Percentiles rank a stretch among this genome's conserved stretches.
Conservation (phyloP, 768 basidiomycete genomes). For the Tylopilus sp. region DNA sequence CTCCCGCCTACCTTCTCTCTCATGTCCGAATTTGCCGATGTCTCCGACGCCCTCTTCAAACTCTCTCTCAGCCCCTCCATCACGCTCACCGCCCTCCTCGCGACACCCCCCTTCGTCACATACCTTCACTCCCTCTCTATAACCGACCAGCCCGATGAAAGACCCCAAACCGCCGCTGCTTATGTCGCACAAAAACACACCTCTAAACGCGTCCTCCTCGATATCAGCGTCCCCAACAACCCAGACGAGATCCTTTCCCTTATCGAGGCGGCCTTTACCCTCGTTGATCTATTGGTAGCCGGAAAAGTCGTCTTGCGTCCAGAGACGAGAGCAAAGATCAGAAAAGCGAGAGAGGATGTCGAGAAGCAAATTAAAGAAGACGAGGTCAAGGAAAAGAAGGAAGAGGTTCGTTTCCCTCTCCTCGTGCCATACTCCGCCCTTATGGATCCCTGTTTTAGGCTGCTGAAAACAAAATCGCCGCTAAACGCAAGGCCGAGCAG, state of each 20-base stretch:
- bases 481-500: constrained; percentile 70
- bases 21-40: constrained; percentile 88
- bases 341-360: constrained; percentile 68
- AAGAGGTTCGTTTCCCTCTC: constrained; percentile 47
- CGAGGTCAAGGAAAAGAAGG: constrained; percentile 59
- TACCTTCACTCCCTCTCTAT: constrained; percentile 88
- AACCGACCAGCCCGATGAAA: constrained; percentile 80
- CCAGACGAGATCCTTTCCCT: constrained; percentile 50
- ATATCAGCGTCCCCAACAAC: constrained; percentile 49
- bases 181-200: constrained; percentile 39
- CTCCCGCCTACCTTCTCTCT: constrained; percentile 64
- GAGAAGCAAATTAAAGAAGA: constrained; percentile 69
- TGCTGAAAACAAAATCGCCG: constrained; percentile 65
- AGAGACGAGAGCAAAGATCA: constrained; percentile 78
- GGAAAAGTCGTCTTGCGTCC: constrained; percentile 60
- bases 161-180: constrained; percentile 53
- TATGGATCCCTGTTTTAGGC: constrained; percentile 32
- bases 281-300: constrained; percentile 62
- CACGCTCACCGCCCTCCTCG: constrained; percentile 54
- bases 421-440: neutral
- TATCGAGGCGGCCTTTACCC: constrained; percentile 64
- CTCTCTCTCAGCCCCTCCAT: constrained; percentile 34
- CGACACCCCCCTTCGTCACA: constrained; percentile 59
- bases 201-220: constrained; percentile 74
- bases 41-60: constrained; percentile 77